Evolutionary conservation across 768 basidiomycete species (phyloP).

Genomic region (Boletales sp.): DNA sequence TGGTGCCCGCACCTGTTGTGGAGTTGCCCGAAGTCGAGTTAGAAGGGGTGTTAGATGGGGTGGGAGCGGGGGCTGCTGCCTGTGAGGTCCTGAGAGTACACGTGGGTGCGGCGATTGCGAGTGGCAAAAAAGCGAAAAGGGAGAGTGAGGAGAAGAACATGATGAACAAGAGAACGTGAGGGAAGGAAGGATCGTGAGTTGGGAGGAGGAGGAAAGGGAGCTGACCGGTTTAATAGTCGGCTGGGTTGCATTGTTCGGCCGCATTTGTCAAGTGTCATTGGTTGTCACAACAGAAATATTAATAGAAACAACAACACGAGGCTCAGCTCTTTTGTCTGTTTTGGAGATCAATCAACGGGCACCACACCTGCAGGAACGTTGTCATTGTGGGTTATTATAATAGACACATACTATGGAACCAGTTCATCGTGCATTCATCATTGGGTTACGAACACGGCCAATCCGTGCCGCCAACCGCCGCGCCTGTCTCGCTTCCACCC

Average conservation of each 20-base stretch:
- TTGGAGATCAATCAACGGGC: background rate
- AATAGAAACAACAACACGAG: background rate
- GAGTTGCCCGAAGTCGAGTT: conserved; percentile 5
- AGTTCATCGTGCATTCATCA: conserved; percentile 17
- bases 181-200: conserved; percentile 1
- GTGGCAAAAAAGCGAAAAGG: conserved; percentile 21
- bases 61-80: background rate
- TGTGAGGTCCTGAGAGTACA: conserved; percentile 16
- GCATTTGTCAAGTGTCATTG: no score
- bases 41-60: background rate
- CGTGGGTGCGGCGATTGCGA: conserved; percentile 28
- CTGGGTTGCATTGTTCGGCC: no score
- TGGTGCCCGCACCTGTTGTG: conserved; percentile 21
- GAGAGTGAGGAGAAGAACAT: conserved; percentile 21
- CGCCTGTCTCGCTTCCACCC: conserved; percentile 70
- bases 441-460: conserved; percentile 45
- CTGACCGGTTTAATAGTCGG: background rate
- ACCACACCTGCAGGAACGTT: no score
- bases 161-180: background rate
- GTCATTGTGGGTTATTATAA: no score
- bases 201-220: background rate
- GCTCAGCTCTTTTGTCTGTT: background rate
- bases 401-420: background rate
- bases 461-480: conserved; percentile 84
- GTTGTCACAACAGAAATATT: no score